phyloP scores from a whole-genome alignment of 2,329 filamentous ascomycete species.

The Rhynchosporium secalis region DNA sequence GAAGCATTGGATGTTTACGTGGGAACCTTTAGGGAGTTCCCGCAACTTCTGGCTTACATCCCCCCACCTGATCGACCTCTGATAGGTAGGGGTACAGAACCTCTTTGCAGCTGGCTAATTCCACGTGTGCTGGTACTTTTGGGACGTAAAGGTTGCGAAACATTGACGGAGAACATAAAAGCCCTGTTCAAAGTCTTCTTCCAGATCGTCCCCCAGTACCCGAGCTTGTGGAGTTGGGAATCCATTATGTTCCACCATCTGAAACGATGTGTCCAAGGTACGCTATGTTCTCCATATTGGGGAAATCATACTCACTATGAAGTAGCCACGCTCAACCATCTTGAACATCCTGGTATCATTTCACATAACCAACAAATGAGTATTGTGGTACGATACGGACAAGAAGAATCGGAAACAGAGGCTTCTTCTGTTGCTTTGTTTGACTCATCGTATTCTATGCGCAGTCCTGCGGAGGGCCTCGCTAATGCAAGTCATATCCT shows the following conservation, averaged over 20 bases:
- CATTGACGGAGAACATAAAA: slow-evolving; percentile 53
- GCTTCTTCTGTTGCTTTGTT: neutral
- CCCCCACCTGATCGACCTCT: slow-evolving; percentile 47
- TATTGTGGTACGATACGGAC: slow-evolving; percentile 30
- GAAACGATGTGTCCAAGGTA: slow-evolving; percentile 42
- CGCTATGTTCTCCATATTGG: slow-evolving; percentile 11
- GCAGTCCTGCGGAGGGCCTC: slow-evolving; percentile 28
- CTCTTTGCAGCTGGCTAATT: slow-evolving; percentile 66
- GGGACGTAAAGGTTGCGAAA: slow-evolving; percentile 51
- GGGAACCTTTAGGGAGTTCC: slow-evolving; percentile 73
- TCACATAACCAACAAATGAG: slow-evolving; percentile 19
- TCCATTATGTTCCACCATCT: slow-evolving; percentile 51
- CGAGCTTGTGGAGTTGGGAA: slow-evolving; percentile 50
- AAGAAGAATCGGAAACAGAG: slow-evolving; percentile 24
- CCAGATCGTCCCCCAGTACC: slow-evolving; percentile 46
- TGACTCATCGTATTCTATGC: slow-evolving; percentile 35
- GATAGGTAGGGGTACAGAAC: slow-evolving; percentile 54
- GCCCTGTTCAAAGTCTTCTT: slow-evolving; percentile 53
- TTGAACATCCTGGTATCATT: slow-evolving; percentile 29
- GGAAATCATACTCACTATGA: slow-evolving; percentile 5
- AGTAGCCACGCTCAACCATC: slow-evolving; percentile 34
- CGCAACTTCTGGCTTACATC: slow-evolving; percentile 59
- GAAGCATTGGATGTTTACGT: slow-evolving; percentile 78
- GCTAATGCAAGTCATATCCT: slow-evolving; percentile 34
- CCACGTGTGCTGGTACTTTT: slow-evolving; percentile 59